Evolutionary conservation across 768 basidiomycete species (phyloP), one percentile per base, ranked within the genome.

Genomic region (Mycena olivaceomarginata): DNA sequence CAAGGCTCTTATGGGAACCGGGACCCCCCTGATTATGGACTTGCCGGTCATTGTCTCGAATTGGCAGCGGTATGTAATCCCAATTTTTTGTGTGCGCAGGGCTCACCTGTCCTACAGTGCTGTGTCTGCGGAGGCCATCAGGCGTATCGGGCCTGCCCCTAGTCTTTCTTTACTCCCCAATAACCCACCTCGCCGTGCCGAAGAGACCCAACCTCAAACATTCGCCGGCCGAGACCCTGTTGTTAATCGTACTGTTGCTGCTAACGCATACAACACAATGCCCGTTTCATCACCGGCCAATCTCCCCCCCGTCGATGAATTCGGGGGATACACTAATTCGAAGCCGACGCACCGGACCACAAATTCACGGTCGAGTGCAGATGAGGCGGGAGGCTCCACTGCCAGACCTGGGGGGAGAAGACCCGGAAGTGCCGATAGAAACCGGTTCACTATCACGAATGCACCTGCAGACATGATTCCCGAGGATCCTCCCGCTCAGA

Each of bases 11-110:
- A 91, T 96, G 86, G 95, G 93, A 51, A 91, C 91, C 6, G 92
- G 92, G 7, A 86, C 90, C 64, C 91, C 92, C 45, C 81, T 96
- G 16, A 86, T 90, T 22, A 91, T 96, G 88, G 94, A 96, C 40
- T 85, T 97, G 39, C 96, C 96, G 20, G 90, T 97, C 20, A 93
- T 95, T 60, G 88, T 97, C 46, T 96, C 96, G 6, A 96, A 96
- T 80, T 97, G 96, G 96, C 94, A 94, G 80, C 91, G 94, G 95
- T 94, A 76, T 60, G 93, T 86, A 45, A 57, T 9, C 15, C n/a
- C 11, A 8, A 41, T 63, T 71, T 46, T 15, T 51, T 18, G n/a
- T 40, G 22, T 41, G 31, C 20, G 20, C 25, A 48, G 18, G 59
- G 45, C 72, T 71, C 22, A 77, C 70, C 31, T 25, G n/a, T 74